phyloP scores from a whole-genome alignment of 2,329 filamentous ascomycete species.

The Camillea tinctor region DNA sequence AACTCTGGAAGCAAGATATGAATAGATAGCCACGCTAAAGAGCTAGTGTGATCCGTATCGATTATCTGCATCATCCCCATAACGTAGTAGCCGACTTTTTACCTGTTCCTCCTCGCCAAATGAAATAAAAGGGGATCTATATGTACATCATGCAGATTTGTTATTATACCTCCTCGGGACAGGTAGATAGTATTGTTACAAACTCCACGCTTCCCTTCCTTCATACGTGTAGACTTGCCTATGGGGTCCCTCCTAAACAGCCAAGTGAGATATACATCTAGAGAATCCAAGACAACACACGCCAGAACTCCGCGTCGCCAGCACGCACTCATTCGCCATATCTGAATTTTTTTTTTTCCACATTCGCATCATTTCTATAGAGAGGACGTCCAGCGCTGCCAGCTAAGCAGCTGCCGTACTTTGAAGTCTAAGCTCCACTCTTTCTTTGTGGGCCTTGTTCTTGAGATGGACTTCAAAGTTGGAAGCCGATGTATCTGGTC shows the following conservation, averaged over 20 bases:
- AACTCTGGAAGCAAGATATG: not conserved
- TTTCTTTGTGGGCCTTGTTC: slow-evolving; percentile 76
- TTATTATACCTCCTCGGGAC: not conserved
- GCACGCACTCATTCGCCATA: not conserved
- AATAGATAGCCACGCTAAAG: not conserved
- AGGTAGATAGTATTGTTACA: slow-evolving; percentile 15
- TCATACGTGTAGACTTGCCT: slow-evolving; percentile 8
- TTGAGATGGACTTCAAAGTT: slow-evolving; percentile 93
- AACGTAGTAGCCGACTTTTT: not conserved
- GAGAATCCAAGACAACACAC: not conserved
- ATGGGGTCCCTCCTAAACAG: slow-evolving; percentile 7
- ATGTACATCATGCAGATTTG: not conserved
- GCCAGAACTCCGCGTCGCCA: not conserved
- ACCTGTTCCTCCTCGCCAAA: not conserved
- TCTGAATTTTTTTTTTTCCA: not conserved
- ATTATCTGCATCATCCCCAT: not conserved
- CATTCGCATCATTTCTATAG: not conserved
- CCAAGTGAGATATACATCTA: slow-evolving; percentile 10
- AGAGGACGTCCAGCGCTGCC: not conserved
- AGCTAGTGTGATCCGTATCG: not conserved
- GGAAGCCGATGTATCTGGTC: slow-evolving; percentile 77
- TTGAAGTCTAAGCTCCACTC: slow-evolving; percentile 49
- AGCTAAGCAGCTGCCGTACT: slow-evolving; percentile 6
- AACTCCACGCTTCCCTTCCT: slow-evolving; percentile 19
- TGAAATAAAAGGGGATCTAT: not conserved